A percentile compares a stretch with the other conserved stretches of the same genome.
Conservation (phyloP, 257 asterid genomes). For the Osmanthus fragrans region DNA sequence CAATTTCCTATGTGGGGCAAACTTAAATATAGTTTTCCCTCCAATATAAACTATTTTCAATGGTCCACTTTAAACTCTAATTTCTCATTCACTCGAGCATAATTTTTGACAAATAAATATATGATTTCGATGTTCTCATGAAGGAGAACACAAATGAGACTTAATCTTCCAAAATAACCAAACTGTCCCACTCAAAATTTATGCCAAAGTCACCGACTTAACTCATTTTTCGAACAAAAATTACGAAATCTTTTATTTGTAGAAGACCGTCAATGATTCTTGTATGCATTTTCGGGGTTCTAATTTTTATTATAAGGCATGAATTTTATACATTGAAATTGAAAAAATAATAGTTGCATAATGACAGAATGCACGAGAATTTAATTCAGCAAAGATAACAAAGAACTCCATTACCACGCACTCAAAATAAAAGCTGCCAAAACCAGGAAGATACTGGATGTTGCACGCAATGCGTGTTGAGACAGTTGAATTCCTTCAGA, state of each 20-base stretch:
- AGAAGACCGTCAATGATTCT: not conserved
- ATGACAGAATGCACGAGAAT: not conserved
- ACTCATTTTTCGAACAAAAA: too few relatives aligned
- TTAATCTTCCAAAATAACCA: too few relatives aligned
- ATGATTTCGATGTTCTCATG: too few relatives aligned
- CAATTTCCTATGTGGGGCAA: too few relatives aligned
- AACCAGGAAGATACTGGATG: slow-evolving; percentile 6
- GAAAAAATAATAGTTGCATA: not conserved
- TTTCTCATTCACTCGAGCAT: too few relatives aligned
- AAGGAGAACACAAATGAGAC: too few relatives aligned
- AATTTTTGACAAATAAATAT: too few relatives aligned
- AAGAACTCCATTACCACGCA: not conserved
- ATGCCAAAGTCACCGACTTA: too few relatives aligned
- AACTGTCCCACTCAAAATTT: too few relatives aligned
- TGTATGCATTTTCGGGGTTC: not conserved
- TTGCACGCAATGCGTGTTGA: slow-evolving; percentile 5
- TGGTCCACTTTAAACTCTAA: too few relatives aligned
- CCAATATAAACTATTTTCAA: too few relatives aligned
- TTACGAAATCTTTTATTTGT: not conserved
- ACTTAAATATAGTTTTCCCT: too few relatives aligned
- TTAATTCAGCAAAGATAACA: not conserved
- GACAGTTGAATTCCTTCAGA: slow-evolving; percentile 27
- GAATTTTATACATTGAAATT: not conserved
- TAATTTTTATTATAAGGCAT: not conserved
- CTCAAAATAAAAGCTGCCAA: slow-evolving; percentile 22